Percentiles rank a stretch among this genome's conserved stretches.
These are phyloP conservation scores for Penicillium sp. DNA, from an alignment of 2,329 filamentous ascomycete genomes.

Conservation along the genomic window DNA sequence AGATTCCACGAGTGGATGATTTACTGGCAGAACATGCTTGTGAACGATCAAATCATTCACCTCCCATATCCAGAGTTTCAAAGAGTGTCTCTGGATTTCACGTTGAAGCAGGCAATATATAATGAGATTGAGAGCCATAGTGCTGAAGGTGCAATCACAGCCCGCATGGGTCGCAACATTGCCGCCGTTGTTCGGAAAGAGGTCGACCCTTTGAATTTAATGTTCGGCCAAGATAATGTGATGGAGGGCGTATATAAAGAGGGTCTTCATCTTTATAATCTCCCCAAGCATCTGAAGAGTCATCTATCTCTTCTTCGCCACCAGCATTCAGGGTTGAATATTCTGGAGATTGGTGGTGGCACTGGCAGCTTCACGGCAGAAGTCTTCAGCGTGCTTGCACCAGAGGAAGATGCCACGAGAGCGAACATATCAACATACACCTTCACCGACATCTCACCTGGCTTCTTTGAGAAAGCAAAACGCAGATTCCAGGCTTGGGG, in stretches of 20 bases:
- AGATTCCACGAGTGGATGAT: conserved; percentile 34
- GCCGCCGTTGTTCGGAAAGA: conserved; percentile 27
- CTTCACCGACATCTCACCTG: conserved; percentile 34
- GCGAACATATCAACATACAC: conserved; percentile 23
- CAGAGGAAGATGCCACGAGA: conserved; percentile 1
- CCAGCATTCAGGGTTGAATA: conserved; percentile 15
- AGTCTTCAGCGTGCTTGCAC: conserved; percentile 18
- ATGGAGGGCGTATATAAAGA: conserved; percentile 32
- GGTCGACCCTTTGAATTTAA: conserved; percentile 33
- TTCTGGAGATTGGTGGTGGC: conserved; percentile 32
- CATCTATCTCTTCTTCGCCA: conserved; percentile 22
- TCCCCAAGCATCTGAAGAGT: conserved; percentile 18
- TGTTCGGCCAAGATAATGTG: conserved; percentile 35
- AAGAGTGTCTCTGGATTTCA: conserved; percentile 13
- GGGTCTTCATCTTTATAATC: conserved; percentile 23
- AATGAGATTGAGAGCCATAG: conserved; percentile 22
- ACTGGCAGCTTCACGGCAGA: conserved; percentile 30
- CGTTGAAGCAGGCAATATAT: conserved; percentile 25
- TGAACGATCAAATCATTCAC: conserved; percentile 24
- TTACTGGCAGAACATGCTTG: conserved; percentile 17
- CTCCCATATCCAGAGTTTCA: conserved; percentile 24
- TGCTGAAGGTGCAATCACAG: conserved; percentile 31
- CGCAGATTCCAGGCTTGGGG: conserved; percentile 23
- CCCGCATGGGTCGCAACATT: conserved; percentile 35
- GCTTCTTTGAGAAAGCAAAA: conserved; percentile 30